Conservation (phyloP, 441 rosid genomes). For the Pelargonium fulgidum region DNA sequence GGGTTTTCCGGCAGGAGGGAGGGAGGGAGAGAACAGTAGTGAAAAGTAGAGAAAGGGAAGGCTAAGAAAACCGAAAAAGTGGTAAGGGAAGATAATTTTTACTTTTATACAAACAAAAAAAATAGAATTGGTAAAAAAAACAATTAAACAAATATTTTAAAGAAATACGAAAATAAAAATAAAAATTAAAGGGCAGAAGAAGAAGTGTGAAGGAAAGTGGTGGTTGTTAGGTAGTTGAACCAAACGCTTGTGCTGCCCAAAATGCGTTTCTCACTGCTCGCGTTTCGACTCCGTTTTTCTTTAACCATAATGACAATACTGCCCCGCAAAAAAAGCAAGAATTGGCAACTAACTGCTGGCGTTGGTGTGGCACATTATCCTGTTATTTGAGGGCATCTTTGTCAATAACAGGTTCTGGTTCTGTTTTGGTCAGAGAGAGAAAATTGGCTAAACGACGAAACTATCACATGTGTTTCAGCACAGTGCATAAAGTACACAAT, state of each 20-base stretch:
- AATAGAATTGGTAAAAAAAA: neutral
- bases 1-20: slow-evolving; percentile 1
- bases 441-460: slow-evolving; percentile 6
- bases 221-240: slow-evolving; percentile 97
- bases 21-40: slow-evolving; percentile 1
- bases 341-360: slow-evolving; percentile 1
- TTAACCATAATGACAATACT: neutral
- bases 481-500: neutral
- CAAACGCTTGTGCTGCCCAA: slow-evolving; percentile 71
- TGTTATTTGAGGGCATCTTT: neutral
- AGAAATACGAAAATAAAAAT: neutral
- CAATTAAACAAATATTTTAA: neutral
- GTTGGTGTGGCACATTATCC: slow-evolving; percentile 7
- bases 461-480: neutral
- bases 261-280: slow-evolving; percentile 49
- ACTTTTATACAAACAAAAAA: neutral
- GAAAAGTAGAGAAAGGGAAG: neutral
- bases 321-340: neutral
- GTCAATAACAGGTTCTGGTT: neutral
- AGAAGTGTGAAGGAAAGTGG: slow-evolving; percentile 55
- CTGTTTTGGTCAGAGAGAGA: neutral
- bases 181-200: slow-evolving; percentile 19
- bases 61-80: neutral
- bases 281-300: slow-evolving; percentile 28
- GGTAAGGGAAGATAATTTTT: neutral